Evolutionary conservation across 331 rosid genomes (phyloP).

Genomic region (Ulmus americana): DNA sequence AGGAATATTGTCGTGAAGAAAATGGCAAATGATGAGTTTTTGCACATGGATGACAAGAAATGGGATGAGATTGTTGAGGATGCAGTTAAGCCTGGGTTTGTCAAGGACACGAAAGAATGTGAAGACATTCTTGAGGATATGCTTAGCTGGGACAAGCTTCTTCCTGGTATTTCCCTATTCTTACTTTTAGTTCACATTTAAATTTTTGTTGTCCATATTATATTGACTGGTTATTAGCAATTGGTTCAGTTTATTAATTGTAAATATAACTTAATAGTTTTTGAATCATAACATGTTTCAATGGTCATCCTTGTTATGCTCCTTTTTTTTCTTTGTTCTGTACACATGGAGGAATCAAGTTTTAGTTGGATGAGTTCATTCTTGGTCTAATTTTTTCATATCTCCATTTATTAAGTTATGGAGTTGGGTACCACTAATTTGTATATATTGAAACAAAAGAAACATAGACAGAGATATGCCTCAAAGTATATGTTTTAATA

Average conservation of each 20-base stretch:
- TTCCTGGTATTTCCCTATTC: constrained; percentile 53
- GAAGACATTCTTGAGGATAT: constrained; percentile 86
- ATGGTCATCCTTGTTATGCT: not conserved
- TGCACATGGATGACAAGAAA: constrained; percentile 74
- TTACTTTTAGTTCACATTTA: not conserved
- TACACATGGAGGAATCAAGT: not conserved
- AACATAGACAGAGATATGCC: not conserved
- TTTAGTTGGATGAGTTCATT: not conserved
- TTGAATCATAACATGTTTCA: not conserved
- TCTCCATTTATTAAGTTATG: not conserved
- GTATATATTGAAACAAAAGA: no score
- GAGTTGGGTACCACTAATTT: not conserved
- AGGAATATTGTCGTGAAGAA: constrained; percentile 51
- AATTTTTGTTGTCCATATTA: not conserved
- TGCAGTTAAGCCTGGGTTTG: constrained; percentile 51
- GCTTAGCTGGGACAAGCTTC: constrained; percentile 93
- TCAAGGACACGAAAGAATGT: constrained; percentile 66
- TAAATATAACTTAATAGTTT: not conserved
- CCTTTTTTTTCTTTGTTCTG: not conserved
- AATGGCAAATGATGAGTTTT: constrained; percentile 52
- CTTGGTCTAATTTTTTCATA: not conserved
- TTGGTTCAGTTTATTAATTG: not conserved
- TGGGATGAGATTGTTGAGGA: constrained; percentile 75
- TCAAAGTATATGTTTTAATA: not conserved
- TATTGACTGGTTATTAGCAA: not conserved